Conservation (phyloP, 2,329 filamentous ascomycete genomes). For the Hypoxylon sp. region DNA sequence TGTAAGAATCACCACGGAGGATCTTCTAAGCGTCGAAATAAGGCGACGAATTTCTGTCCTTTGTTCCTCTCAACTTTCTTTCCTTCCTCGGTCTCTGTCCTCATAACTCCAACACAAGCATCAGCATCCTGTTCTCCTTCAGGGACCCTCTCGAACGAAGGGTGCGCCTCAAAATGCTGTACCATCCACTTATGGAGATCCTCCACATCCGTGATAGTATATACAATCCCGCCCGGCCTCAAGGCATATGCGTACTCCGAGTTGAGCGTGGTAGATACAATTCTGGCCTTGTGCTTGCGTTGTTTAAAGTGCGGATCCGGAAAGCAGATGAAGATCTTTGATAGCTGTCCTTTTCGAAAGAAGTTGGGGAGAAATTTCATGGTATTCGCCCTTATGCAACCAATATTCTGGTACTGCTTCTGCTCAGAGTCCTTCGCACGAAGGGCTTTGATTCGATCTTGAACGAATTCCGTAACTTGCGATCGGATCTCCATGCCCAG, state of each 20-base stretch:
- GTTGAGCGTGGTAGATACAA: conserved; percentile 88
- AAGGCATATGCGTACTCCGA: conserved; percentile 94
- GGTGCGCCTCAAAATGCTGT: conserved; percentile 82
- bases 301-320: conserved; percentile 98
- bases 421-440: conserved; percentile 71
- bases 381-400: conserved; percentile 90
- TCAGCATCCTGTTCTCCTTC: conserved; percentile 77
- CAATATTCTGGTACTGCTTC: conserved; percentile 83
- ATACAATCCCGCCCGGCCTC: conserved; percentile 85
- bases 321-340: conserved; percentile 97
- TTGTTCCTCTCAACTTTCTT: conserved; percentile 96
- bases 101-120: conserved; percentile 80
- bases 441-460: conserved; percentile 86
- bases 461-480: conserved; percentile 91
- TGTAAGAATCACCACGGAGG: conserved; percentile 73
- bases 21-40: conserved; percentile 85
- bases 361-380: conserved; percentile 99
- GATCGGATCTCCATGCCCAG: conserved; percentile 93
- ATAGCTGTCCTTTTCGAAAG: conserved; percentile 83
- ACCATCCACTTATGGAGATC: conserved; percentile 96
- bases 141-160: conserved; percentile 80
- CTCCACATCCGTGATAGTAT: conserved; percentile 98
- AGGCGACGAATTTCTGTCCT: conserved; percentile 89
- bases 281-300: conserved; percentile 95
- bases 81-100: conserved; percentile 90